Percentiles rank a stretch among this genome's conserved stretches.
Evolutionary conservation across 345 rosid genomes (phyloP).

Genomic region (Linum trigynum): DNA sequence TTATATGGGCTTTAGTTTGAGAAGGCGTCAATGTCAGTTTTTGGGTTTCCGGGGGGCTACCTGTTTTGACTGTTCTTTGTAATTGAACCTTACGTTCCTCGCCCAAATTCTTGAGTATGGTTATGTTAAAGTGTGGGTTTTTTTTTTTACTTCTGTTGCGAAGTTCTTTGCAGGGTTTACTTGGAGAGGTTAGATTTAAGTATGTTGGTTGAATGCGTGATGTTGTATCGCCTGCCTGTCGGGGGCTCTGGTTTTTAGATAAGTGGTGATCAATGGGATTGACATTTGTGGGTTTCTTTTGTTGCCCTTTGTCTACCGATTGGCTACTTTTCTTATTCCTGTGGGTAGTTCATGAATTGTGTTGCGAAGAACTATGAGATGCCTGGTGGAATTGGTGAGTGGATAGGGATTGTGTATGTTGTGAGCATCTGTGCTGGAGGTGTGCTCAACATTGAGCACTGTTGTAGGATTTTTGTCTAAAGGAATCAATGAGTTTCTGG

Average conservation of each 20-base stretch:
- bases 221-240: not conserved
- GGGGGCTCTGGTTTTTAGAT: not conserved
- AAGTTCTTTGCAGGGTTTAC: too few species aligned
- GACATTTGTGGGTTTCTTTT: not conserved
- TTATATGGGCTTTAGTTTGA: not conserved
- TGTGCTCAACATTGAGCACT: not conserved
- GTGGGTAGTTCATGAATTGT: too few species aligned
- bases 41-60: too few species aligned
- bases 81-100: too few species aligned
- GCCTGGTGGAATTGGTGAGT: too few species aligned
- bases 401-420: too few species aligned
- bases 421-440: not conserved
- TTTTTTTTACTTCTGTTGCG: too few species aligned
- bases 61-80: too few species aligned
- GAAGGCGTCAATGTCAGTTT: not conserved
- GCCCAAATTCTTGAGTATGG: not conserved
- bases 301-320: not conserved
- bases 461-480: not conserved
- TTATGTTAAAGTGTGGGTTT: too few species aligned
- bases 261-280: too few species aligned
- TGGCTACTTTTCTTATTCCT: not conserved
- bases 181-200: not conserved
- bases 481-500: not conserved
- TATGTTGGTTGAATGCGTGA: not conserved
- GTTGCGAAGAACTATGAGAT: not conserved